Conservation (phyloP, 495 filamentous ascomycete genomes). For the Astrothelium subdiscretum region DNA sequence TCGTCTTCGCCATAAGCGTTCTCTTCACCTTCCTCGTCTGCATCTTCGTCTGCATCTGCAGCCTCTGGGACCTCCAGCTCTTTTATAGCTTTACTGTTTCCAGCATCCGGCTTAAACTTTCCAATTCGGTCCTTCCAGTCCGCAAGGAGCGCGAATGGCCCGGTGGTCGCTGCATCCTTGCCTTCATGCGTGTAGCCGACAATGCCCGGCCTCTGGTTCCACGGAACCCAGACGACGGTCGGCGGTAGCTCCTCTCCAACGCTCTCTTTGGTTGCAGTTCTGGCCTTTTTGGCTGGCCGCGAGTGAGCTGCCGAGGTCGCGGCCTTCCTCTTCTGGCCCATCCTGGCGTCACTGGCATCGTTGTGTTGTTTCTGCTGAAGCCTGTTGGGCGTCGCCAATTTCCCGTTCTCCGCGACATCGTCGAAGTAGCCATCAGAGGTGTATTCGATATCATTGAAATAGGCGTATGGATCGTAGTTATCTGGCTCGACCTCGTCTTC, state of each 20-base stretch:
- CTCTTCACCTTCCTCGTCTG: constrained; percentile 3
- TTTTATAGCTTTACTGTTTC: not conserved
- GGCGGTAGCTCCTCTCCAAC: constrained; percentile 1
- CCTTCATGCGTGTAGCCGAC: not conserved
- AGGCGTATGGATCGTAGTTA: constrained; percentile 20
- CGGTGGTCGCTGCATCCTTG: not conserved
- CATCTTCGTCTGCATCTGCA: constrained; percentile 8
- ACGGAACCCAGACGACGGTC: constrained; percentile 15
- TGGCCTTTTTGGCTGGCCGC: not conserved
- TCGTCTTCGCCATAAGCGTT: constrained; percentile 2
- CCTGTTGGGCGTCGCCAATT: constrained; percentile 13
- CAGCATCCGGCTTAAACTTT: not conserved
- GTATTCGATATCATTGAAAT: constrained; percentile 29
- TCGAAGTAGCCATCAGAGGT: constrained; percentile 27
- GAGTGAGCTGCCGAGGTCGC: not conserved
- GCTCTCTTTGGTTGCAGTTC: constrained; percentile 1
- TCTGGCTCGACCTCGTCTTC: constrained; percentile 12
- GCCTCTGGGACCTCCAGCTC: constrained; percentile 1
- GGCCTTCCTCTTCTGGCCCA: constrained; percentile 9
- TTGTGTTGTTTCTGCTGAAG: constrained; percentile 10
- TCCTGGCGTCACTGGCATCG: not conserved
- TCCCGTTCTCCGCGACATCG: constrained; percentile 5
- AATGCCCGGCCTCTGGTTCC: constrained; percentile 4
- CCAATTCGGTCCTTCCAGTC: constrained; percentile 23
- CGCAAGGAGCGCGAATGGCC: constrained; percentile 22